phyloP scores from a whole-genome alignment of 495 filamentous ascomycete genomes.

The Xylaria castorea region DNA sequence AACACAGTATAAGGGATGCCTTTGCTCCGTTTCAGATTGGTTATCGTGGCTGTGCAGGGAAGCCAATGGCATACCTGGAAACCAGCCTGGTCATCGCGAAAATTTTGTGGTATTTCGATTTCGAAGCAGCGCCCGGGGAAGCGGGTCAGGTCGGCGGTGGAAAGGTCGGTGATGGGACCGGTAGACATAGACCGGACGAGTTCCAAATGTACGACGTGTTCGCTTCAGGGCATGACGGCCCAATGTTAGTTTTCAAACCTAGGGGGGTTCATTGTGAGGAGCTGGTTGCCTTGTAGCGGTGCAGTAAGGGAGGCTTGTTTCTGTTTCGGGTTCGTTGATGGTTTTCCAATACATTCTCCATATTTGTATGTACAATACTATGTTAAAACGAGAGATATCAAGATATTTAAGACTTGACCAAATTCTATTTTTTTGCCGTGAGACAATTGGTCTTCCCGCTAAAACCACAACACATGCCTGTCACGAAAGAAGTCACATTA shows the following conservation, averaged over 20 bases:
- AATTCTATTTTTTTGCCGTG: not conserved
- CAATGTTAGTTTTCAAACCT: conserved; percentile 34
- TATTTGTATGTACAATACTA: not conserved
- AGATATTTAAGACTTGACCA: not conserved
- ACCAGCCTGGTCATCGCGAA: conserved; percentile 58
- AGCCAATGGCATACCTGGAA: conserved; percentile 64
- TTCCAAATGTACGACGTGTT: conserved; percentile 48
- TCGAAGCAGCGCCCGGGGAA: conserved; percentile 36
- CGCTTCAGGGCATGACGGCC: conserved; percentile 39
- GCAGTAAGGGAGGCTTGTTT: not conserved
- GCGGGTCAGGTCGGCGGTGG: conserved; percentile 27
- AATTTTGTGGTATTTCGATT: conserved; percentile 47
- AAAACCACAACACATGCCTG: not conserved
- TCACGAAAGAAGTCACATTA: not conserved
- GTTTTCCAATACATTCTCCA: not conserved
- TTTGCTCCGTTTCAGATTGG: conserved; percentile 67
- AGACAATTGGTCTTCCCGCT: no score
- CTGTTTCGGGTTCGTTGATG: not conserved
- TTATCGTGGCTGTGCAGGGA: conserved; percentile 63
- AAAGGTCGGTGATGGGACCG: conserved; percentile 20
- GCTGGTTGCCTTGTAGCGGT: not conserved
- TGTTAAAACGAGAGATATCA: not conserved
- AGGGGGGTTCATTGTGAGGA: conserved; percentile 12
- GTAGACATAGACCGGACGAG: conserved; percentile 40
- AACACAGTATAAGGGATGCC: conserved; percentile 33